phyloP scores from a whole-genome alignment of 306 rosid genomes.

The Crataegus laevigata region DNA sequence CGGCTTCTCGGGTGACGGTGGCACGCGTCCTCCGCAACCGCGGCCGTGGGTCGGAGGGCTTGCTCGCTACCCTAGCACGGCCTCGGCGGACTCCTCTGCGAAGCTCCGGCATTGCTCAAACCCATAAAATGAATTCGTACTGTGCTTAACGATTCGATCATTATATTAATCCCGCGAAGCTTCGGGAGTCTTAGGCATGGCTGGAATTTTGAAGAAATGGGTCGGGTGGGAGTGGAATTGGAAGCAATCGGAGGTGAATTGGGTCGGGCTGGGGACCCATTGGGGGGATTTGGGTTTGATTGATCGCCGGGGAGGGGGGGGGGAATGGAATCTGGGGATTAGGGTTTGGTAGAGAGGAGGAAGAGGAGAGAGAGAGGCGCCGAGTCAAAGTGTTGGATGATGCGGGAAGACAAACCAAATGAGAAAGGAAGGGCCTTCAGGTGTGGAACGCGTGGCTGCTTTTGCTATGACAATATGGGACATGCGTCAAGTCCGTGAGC shows the following conservation, averaged over 20 bases:
- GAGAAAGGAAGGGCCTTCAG: not conserved
- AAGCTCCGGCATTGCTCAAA: conserved; percentile 82
- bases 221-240: not conserved
- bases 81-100: conserved; percentile 73
- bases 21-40: conserved; percentile 59
- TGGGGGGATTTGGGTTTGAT: conserved; percentile 5
- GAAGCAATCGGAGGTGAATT: not conserved
- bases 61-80: conserved; percentile 52
- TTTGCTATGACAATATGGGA: not conserved
- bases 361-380: not conserved
- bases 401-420: not conserved
- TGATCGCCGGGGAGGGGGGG: not conserved
- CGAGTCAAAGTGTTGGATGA: not conserved
- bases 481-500: not conserved
- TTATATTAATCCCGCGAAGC: conserved; percentile 45
- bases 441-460: not conserved
- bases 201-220: not conserved
- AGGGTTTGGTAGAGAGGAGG: not conserved
- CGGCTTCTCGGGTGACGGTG: conserved; percentile 51
- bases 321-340: not conserved
- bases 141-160: conserved; percentile 41
- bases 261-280: not conserved
- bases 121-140: conserved; percentile 62
- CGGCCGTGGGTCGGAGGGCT: conserved; percentile 34
- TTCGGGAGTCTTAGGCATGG: conserved; percentile 24